Evolutionary conservation across 148 eudicot species (phyloP).

Genomic region (Arbutus unedo): DNA sequence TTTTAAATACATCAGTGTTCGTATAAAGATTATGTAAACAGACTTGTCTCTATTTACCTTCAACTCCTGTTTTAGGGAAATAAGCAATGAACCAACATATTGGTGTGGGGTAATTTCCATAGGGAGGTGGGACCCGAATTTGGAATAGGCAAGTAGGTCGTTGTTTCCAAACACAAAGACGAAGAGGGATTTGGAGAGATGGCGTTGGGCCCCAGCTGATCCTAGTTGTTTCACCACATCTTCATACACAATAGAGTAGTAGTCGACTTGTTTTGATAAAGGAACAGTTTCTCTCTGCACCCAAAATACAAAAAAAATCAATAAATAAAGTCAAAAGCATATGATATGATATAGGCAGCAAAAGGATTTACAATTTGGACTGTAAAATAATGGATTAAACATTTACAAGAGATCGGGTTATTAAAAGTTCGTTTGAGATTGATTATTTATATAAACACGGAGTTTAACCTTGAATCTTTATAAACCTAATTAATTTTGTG

Average conservation of each 20-base stretch:
- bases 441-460: too few species aligned
- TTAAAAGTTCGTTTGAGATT: too few species aligned
- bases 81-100: constrained; percentile 44
- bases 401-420: too few species aligned
- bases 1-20: constrained; percentile 42
- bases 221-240: constrained; percentile 40
- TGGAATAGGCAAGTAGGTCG: constrained; percentile 52
- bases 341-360: too few species aligned
- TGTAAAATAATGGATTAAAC: too few species aligned
- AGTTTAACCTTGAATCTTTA: too few species aligned
- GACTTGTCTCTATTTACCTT: too few species aligned
- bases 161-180: constrained; percentile 67
- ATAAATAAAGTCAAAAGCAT: too few species aligned
- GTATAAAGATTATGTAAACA: too few species aligned
- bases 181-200: constrained; percentile 58
- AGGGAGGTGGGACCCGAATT: constrained; percentile 10
- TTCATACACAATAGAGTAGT: constrained; percentile 34
- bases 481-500: too few species aligned
- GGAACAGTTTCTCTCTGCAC: constrained; percentile 23
- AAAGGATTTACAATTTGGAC: too few species aligned
- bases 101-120: constrained; percentile 40
- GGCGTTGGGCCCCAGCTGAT: constrained; percentile 20
- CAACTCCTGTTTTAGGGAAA: constrained; percentile 16
- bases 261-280: constrained; percentile 41
- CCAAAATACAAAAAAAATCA: neutral